A percentile compares a stretch with the other conserved stretches of the same genome.
These are phyloP conservation scores for Cephalotrichum gorgonifer DNA, from an alignment of 2,329 filamentous ascomycete genomes.

Conservation along the genomic window DNA sequence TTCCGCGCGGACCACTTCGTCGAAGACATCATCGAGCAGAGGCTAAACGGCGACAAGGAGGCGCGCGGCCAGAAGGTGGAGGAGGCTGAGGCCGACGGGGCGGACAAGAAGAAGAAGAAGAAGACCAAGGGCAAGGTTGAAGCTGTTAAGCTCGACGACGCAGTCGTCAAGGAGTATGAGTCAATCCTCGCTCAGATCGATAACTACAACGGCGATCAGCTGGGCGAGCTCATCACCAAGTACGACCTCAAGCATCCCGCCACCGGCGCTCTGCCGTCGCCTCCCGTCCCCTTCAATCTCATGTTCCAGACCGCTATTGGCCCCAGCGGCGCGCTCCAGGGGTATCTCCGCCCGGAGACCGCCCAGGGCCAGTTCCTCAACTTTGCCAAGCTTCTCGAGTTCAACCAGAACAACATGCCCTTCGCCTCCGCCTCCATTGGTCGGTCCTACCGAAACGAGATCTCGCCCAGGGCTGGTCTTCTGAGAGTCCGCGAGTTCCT, in stretches of 20 bases:
- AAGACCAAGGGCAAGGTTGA: conserved; percentile 69
- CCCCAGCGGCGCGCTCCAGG: conserved; percentile 75
- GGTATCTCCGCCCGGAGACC: conserved; percentile 86
- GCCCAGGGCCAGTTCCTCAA: conserved; percentile 98
- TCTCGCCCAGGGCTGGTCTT: conserved; percentile 84
- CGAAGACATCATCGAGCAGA: conserved; percentile 80
- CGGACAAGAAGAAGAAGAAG: conserved; percentile 70
- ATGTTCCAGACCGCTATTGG: conserved; percentile 98
- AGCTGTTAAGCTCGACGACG: conserved; percentile 78
- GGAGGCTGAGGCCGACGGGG: conserved; percentile 55
- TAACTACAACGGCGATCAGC: conserved; percentile 81
- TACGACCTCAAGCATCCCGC: conserved; percentile 80
- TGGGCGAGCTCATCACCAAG: conserved; percentile 81
- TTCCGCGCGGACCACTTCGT: conserved; percentile 94
- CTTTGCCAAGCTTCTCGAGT: conserved; percentile 92
- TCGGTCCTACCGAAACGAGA: conserved; percentile 97
- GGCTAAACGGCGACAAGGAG: conserved; percentile 84
- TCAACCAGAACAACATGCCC: conserved; percentile 90
- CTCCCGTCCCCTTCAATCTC: conserved; percentile 89
- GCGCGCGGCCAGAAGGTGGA: conserved; percentile 76
- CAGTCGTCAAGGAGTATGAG: conserved; percentile 79
- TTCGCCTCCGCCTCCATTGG: conserved; percentile 96
- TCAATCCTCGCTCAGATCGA: conserved; percentile 87
- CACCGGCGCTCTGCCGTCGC: conserved; percentile 64
- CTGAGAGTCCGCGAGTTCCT: conserved; percentile 92